These are phyloP conservation scores for Barnettozyma vustinii DNA, from an alignment of 805 yeast species.

Conservation along the genomic window DNA sequence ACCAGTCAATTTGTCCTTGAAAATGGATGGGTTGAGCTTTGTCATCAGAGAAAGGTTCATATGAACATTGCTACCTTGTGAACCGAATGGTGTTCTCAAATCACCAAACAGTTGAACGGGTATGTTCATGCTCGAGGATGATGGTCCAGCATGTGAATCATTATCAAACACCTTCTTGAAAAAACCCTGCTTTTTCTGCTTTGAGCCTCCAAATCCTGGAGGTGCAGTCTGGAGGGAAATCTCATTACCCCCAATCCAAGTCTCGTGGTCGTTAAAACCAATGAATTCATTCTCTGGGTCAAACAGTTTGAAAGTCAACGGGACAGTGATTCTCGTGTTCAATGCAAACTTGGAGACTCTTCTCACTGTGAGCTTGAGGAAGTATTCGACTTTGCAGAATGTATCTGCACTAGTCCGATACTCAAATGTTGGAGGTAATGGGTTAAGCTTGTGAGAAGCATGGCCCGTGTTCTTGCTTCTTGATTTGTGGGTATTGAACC, in stretches of 20 bases:
- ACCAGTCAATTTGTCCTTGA: not conserved
- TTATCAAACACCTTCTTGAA: not conserved
- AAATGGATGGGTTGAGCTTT: not conserved
- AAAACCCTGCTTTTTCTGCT: not conserved
- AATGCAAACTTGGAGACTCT: slow-evolving; percentile 42
- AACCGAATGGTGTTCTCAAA: slow-evolving; percentile 1
- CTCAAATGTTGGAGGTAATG: slow-evolving; percentile 8
- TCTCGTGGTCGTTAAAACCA: not conserved
- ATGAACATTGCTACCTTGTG: not conserved
- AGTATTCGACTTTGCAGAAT: slow-evolving; percentile 29
- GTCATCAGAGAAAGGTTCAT: slow-evolving; percentile 16
- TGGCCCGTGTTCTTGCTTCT: not conserved
- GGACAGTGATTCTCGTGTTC: slow-evolving; percentile 42
- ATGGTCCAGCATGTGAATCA: not conserved
- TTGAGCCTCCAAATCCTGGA: not conserved
- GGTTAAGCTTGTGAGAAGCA: not conserved
- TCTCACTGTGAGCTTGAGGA: slow-evolving; percentile 56
- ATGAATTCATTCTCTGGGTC: slow-evolving; percentile 5
- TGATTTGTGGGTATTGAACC: slow-evolving; percentile 6
- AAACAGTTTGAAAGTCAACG: slow-evolving; percentile 38
- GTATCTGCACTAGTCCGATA: not conserved
- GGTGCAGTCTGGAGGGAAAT: not conserved
- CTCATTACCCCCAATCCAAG: not conserved
- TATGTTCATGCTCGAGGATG: not conserved
- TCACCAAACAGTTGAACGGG: not conserved